Evolutionary conservation across 2,329 filamentous ascomycete genomes (phyloP).

Genomic region (Scedosporium dehoogii): DNA sequence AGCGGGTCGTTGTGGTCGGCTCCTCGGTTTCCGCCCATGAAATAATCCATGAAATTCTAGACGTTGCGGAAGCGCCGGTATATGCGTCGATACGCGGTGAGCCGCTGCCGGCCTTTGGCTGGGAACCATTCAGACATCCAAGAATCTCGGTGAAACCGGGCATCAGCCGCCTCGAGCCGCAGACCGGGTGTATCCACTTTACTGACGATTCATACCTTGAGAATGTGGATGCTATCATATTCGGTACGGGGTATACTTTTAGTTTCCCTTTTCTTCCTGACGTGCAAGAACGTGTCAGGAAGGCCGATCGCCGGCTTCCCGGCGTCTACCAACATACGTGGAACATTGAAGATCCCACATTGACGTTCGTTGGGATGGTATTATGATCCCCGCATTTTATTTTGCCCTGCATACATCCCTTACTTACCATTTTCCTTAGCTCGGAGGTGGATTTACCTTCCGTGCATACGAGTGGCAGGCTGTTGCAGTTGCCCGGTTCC

Average conservation of each 20-base stretch:
- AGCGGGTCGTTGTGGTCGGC: slow-evolving; percentile 43
- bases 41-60: slow-evolving; percentile 40
- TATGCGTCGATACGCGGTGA: slow-evolving; percentile 34
- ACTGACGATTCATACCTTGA: slow-evolving; percentile 37
- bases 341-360: slow-evolving; percentile 22
- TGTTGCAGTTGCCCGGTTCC: slow-evolving; percentile 23
- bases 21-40: slow-evolving; percentile 49
- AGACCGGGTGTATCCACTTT: slow-evolving; percentile 27
- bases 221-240: slow-evolving; percentile 46
- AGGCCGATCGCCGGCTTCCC: slow-evolving; percentile 20
- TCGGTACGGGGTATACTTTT: slow-evolving; percentile 51
- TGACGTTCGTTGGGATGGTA: slow-evolving; percentile 25
- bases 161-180: slow-evolving; percentile 28
- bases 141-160: slow-evolving; percentile 31
- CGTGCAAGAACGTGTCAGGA: slow-evolving; percentile 32
- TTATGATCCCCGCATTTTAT: slow-evolving; percentile 12
- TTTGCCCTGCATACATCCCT: neutral
- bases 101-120: slow-evolving; percentile 41
- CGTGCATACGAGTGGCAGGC: slow-evolving; percentile 28
- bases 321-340: slow-evolving; percentile 27
- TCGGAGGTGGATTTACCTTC: slow-evolving; percentile 25
- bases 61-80: slow-evolving; percentile 33
- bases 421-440: slow-evolving; percentile 10
- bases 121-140: slow-evolving; percentile 46
- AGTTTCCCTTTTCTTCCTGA: slow-evolving; percentile 42